Percentiles rank a stretch among this genome's conserved stretches.
phyloP scores from a whole-genome alignment of 768 basidiomycete species.

The Amanita molliuscula region DNA sequence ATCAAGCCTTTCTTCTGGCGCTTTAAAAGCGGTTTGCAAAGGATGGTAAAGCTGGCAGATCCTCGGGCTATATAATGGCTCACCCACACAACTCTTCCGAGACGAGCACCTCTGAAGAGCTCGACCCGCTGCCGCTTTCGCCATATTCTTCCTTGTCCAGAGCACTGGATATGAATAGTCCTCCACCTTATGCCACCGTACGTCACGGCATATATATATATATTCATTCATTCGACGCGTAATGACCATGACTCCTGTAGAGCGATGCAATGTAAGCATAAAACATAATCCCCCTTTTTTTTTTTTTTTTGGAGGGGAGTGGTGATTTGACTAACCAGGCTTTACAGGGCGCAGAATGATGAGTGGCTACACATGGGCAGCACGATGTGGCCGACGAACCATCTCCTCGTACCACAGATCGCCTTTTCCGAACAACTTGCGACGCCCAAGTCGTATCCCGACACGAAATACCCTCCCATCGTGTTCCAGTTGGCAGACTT shows the following conservation, averaged over 20 bases:
- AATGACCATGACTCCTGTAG: not conserved
- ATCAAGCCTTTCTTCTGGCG: not conserved
- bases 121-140: conserved; percentile 7
- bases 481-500: conserved; percentile 18
- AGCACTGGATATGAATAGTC: conserved; percentile 8
- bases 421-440: conserved; percentile 11
- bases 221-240: not conserved
- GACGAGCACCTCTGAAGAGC: not conserved
- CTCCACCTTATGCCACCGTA: not conserved
- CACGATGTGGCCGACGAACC: conserved; percentile 13
- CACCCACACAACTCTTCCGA: not conserved
- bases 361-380: not conserved
- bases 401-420: conserved; percentile 17
- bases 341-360: not conserved
- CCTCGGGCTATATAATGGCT: not conserved
- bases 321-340: not conserved
- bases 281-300: not conserved
- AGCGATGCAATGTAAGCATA: not conserved
- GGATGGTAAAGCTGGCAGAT: not conserved
- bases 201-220: not conserved
- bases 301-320: not conserved
- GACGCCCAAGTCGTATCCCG: conserved; percentile 4
- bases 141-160: conserved; percentile 14
- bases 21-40: not conserved
- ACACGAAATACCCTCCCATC: conserved; percentile 16